Base-by-base conservation (phyloP, 345 rosid species). In the Eucalyptus sideroxylon region DNA sequence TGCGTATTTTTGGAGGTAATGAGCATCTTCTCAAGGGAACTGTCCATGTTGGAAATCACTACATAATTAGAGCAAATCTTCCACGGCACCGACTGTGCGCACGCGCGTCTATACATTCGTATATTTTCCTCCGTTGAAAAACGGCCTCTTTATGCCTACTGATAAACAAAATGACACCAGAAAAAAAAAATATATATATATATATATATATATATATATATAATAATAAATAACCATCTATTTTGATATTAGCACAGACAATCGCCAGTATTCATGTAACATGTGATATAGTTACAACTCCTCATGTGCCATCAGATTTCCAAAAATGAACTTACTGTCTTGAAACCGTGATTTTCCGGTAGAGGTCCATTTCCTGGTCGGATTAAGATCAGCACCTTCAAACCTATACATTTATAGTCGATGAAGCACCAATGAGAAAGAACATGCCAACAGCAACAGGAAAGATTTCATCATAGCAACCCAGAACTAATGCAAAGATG, bases 341-440 rank as follows among this genome's bases (percentile, higher is more conserved):
- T 91, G 96, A 96, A 96, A 81, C 94, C 95, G 6, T 95, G 97
- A 90, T 93, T 95, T 90, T 93, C 96, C 0, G 94, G 97, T 77
- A 95, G 90, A 26, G 96, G 91, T 81, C 92, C 94, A 67, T 95
- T 96, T 89, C 97, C 98, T 45, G 97, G 96, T 59, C 97, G 95
- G 90, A 95, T 77, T 12, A 96, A 95, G 92, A 95, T 91, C 86
- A 92, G 86, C 89, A 91, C 96, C 92, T 95, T 94, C 92, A 95
- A 88, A 88, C 97, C 98, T 95, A 42, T 40, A 86, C 10, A 88
- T 14, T 15, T 67, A 89, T 1, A 77, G 85, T 77, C 13, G 85
- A 77, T 77, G 85, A 37, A 77, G 15, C 30, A 40, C 59, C 8
- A 31, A 87, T 42, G 31, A 60, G 55, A 69, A 17, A 77, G 83